A percentile compares a stretch with the other conserved stretches of the same genome.
phyloP scores from a whole-genome alignment of 768 basidiomycete species.

The Suillus brevipes region DNA sequence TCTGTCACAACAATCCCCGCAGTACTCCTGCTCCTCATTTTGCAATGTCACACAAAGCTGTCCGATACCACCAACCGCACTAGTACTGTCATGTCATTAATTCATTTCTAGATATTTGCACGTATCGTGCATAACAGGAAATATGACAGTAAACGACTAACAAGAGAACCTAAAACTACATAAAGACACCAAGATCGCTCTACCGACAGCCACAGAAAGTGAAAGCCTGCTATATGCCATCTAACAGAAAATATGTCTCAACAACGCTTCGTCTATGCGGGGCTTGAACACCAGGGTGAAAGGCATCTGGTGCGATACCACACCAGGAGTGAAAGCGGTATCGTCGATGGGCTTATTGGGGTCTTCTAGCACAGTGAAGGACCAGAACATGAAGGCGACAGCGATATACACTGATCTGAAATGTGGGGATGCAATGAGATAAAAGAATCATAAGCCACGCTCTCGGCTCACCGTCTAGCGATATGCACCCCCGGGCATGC shows the following conservation, averaged over 20 bases:
- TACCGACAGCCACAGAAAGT: neutral
- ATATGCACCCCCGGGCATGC: slow-evolving; percentile 58
- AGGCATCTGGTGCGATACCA: slow-evolving; percentile 62
- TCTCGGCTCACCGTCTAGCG: slow-evolving; percentile 19
- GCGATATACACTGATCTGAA: slow-evolving; percentile 64
- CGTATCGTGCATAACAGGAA: neutral
- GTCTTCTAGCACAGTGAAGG: slow-evolving; percentile 54
- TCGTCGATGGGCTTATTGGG: slow-evolving; percentile 56
- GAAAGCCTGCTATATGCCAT: neutral
- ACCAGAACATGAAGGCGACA: slow-evolving; percentile 62
- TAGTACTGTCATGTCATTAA: neutral
- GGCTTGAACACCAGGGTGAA: slow-evolving; percentile 60
- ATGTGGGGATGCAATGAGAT: neutral
- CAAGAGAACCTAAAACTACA: neutral
- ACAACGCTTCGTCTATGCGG: slow-evolving; percentile 25
- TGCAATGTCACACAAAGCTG: neutral
- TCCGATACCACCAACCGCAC: neutral
- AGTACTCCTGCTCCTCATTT: neutral
- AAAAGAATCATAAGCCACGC: neutral
- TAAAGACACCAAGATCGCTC: neutral
- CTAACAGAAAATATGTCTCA: slow-evolving; percentile 7
- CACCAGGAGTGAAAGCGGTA: slow-evolving; percentile 59
- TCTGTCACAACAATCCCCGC: neutral
- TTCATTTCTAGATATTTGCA: neutral
- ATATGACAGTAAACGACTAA: neutral